A percentile compares a stretch with the other conserved stretches of the same genome.
phyloP scores from a whole-genome alignment of 176 grass and related monocot species.

The Phoenix dactylifera region DNA sequence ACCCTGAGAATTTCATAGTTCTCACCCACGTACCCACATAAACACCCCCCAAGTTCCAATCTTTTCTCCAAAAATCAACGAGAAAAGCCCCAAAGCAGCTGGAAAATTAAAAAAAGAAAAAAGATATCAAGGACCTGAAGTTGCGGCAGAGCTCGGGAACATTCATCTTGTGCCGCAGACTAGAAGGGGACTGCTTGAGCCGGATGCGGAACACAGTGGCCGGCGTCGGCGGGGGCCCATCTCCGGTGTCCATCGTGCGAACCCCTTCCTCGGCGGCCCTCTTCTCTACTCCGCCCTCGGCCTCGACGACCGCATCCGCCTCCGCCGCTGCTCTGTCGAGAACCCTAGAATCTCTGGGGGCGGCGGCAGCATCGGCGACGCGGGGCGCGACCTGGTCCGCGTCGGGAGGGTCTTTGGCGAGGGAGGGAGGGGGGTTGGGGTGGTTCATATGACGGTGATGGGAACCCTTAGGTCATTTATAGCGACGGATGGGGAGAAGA shows the following conservation, averaged over 20 bases:
- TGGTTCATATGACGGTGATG: conserved; percentile 60
- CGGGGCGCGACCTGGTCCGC: neutral
- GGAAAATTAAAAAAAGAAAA: neutral
- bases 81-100: neutral
- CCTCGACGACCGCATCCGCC: conserved; percentile 28
- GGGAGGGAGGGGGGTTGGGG: conserved; percentile 56
- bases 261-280: conserved; percentile 29
- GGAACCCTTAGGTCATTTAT: conserved; percentile 35
- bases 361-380: conserved; percentile 17
- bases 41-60: too few species aligned
- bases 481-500: conserved; percentile 21
- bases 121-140: conserved; percentile 50
- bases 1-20: too few species aligned
- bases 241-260: conserved; percentile 10
- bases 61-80: neutral
- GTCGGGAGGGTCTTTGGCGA: conserved; percentile 10
- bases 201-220: conserved; percentile 84
- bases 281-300: conserved; percentile 31
- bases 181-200: conserved; percentile 69
- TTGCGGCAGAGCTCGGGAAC: conserved; percentile 93
- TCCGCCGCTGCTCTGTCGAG: conserved; percentile 2
- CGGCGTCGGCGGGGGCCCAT: conserved; percentile 29
- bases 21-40: too few species aligned
- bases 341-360: conserved; percentile 6
- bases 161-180: conserved; percentile 89